Percentiles rank a stretch among this genome's conserved stretches.
Conservation (phyloP, 2,329 filamentous ascomycete genomes). For the Dothistroma pini region DNA sequence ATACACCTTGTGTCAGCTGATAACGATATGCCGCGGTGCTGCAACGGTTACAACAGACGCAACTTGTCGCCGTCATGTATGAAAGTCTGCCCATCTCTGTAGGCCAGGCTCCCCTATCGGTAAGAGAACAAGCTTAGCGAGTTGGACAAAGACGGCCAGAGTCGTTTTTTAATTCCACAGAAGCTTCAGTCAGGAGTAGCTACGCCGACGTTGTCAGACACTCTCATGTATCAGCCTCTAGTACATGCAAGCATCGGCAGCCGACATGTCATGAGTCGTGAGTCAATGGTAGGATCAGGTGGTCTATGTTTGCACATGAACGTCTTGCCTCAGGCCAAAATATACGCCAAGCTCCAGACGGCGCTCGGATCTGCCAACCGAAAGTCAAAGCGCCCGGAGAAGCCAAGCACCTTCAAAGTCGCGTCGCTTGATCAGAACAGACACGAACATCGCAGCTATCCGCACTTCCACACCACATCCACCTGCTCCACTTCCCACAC, state of each 20-base stretch:
- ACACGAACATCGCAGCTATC: constrained; percentile 2
- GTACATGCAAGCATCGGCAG: neutral
- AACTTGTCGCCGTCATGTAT: neutral
- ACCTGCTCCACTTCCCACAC: neutral
- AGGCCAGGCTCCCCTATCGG: neutral
- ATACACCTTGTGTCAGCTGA: neutral
- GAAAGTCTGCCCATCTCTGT: neutral
- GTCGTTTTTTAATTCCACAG: neutral
- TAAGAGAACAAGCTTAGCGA: neutral
- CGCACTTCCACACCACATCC: neutral
- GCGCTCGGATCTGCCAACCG: neutral
- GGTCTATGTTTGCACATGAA: neutral
- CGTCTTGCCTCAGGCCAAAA: neutral
- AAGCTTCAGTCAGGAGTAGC: neutral
- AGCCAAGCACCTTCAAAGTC: neutral
- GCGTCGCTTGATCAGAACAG: neutral
- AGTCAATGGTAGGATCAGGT: neutral
- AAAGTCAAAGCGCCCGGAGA: neutral
- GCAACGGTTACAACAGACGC: neutral
- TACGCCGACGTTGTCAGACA: neutral
- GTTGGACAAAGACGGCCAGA: neutral
- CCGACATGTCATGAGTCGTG: neutral
- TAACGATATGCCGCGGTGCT: neutral
- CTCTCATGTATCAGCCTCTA: neutral
- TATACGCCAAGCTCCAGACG: neutral